phyloP scores from a whole-genome alignment of 2,329 filamentous ascomycete species.

The Plectosphaerella cucumerina region DNA sequence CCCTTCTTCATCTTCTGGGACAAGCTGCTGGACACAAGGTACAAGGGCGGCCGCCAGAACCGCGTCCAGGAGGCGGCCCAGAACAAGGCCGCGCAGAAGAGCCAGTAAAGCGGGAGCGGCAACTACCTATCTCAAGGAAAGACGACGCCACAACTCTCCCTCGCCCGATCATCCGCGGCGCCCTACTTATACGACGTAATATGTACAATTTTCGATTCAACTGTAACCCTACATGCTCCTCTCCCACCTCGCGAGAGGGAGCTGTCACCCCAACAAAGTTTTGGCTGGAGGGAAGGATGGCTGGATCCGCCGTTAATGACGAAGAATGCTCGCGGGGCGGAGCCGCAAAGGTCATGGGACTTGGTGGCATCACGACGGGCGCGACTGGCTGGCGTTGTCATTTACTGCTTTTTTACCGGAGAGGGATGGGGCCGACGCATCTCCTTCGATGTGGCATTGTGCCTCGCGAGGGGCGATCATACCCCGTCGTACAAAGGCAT shows the following conservation, averaged over 20 bases:
- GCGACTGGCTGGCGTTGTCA: neutral
- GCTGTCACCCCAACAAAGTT: neutral
- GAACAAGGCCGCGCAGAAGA: conserved; percentile 4
- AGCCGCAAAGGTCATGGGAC: neutral
- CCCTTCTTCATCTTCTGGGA: conserved; percentile 98
- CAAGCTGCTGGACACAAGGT: conserved; percentile 73
- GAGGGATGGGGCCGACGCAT: no score
- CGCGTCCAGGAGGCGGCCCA: conserved; percentile 4
- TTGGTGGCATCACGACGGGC: neutral
- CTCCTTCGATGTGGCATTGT: no score
- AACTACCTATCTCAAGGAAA: no score
- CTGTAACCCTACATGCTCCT: conserved; percentile 2
- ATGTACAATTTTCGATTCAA: conserved; percentile 6
- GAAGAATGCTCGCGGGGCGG: neutral
- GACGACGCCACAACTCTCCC: neutral
- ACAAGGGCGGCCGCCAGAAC: conserved; percentile 57
- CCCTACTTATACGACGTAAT: conserved; percentile 1
- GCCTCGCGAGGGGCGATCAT: no score
- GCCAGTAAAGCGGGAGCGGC: no score
- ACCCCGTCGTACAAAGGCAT: no score
- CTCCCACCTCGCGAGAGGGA: neutral
- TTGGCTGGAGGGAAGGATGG: neutral
- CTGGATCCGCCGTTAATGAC: neutral
- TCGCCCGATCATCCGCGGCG: neutral
- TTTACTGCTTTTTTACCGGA: no score